These are phyloP conservation scores for Fallopia convolvulus DNA, from an alignment of 148 eudicot species.

Conservation along the genomic window DNA sequence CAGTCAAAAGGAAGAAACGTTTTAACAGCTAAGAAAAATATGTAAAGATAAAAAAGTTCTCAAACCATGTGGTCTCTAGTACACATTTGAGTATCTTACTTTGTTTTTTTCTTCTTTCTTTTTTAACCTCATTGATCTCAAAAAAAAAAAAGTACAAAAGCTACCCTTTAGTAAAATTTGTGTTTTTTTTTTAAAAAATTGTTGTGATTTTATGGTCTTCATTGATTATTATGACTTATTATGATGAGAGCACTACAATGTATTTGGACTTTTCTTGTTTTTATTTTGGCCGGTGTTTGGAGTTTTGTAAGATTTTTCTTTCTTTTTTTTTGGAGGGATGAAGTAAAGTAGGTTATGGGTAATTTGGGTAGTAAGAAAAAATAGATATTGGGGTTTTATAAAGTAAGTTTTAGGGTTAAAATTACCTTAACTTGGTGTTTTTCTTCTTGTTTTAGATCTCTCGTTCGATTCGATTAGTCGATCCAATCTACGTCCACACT, in stretches of 20 bases:
- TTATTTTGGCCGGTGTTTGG: not conserved
- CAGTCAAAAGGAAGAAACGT: conserved; percentile 2
- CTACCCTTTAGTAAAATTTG: not conserved
- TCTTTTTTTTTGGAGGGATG: not conserved
- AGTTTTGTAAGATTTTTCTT: not conserved
- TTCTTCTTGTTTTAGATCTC: no score
- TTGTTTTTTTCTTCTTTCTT: not conserved
- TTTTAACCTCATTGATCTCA: not conserved
- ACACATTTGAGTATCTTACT: not conserved
- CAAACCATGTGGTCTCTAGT: not conserved
- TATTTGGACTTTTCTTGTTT: not conserved
- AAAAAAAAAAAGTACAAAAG: not conserved
- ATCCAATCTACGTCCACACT: no score
- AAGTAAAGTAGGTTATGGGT: not conserved
- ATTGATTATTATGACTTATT: not conserved
- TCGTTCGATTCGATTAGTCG: no score
- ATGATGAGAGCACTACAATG: not conserved
- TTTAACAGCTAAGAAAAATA: not conserved
- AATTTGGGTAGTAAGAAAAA: no score
- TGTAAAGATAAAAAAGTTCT: not conserved
- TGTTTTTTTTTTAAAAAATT: not conserved
- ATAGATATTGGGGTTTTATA: no score
- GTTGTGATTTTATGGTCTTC: not conserved
- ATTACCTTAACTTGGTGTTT: no score
- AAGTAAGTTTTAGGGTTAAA: no score